Evolutionary conservation across 169 alveolate genomes (phyloP).

Genomic region (Blepharisma undulans): DNA sequence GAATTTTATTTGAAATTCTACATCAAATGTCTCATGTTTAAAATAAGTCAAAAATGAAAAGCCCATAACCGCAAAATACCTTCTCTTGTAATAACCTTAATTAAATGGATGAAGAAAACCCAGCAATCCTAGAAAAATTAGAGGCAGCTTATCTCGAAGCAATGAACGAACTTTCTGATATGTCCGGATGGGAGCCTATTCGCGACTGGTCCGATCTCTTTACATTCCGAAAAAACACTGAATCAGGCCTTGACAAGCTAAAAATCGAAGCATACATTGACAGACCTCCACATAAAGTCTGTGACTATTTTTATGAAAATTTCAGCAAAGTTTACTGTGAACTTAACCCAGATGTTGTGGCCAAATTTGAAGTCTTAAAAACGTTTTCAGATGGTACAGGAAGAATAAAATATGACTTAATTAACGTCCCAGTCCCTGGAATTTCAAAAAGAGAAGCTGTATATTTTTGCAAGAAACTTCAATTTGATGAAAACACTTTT

Average conservation of each 20-base stretch:
- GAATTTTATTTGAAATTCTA: background rate
- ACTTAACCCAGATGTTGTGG: background rate
- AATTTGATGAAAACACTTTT: background rate
- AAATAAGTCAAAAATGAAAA: background rate
- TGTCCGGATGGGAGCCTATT: background rate
- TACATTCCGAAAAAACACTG: background rate
- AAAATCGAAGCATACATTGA: background rate
- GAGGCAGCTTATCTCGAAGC: background rate
- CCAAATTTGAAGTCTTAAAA: background rate
- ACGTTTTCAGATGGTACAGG: background rate
- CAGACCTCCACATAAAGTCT: background rate
- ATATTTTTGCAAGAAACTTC: background rate
- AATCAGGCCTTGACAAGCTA: background rate
- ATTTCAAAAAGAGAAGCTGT: background rate
- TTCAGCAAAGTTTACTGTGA: background rate
- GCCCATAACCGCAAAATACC: background rate
- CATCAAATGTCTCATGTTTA: background rate
- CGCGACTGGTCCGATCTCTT: background rate
- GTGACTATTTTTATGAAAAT: background rate
- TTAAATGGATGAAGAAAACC: background rate
- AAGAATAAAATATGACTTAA: slow-evolving; percentile 1
- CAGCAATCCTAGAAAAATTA: background rate
- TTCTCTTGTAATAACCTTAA: background rate
- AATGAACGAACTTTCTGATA: background rate
- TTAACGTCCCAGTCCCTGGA: slow-evolving; percentile 1